phyloP scores from a whole-genome alignment of 441 rosid genomes.

The Cnidoscolus chayamansa region DNA sequence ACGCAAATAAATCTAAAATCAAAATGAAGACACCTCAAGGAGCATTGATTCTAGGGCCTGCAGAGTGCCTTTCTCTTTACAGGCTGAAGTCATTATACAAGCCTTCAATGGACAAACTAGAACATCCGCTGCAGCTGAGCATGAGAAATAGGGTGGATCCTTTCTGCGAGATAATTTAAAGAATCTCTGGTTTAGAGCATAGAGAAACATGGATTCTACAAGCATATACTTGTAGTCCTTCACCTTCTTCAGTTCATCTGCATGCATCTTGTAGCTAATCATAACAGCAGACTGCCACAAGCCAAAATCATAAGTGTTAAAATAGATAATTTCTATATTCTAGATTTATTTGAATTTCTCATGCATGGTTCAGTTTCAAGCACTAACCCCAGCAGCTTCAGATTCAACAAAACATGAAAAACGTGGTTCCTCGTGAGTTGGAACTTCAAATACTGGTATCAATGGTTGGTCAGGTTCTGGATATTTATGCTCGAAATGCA shows the following conservation, averaged over 20 bases:
- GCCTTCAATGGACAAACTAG: constrained; percentile 79
- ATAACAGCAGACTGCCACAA: constrained; percentile 78
- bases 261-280: constrained; percentile 89
- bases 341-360: not conserved
- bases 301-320: constrained; percentile 25
- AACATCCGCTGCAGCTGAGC: constrained; percentile 84
- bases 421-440: constrained; percentile 73
- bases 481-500: constrained; percentile 62
- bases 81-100: constrained; percentile 75
- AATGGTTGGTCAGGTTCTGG: constrained; percentile 44
- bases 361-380: constrained; percentile 9
- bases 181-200: constrained; percentile 89
- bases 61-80: constrained; percentile 82
- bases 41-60: constrained; percentile 88
- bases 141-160: constrained; percentile 86
- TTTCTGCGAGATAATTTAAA: constrained; percentile 80
- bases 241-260: constrained; percentile 72
- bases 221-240: constrained; percentile 78
- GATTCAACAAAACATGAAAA: constrained; percentile 83
- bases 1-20: constrained; percentile 9
- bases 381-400: constrained; percentile 91
- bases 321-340: constrained; percentile 13
- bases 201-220: constrained; percentile 82
- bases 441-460: constrained; percentile 64
- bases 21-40: constrained; percentile 53